Base-by-base conservation (phyloP, 2,329 filamentous ascomycete species). In the Paecilomyces formosus region DNA sequence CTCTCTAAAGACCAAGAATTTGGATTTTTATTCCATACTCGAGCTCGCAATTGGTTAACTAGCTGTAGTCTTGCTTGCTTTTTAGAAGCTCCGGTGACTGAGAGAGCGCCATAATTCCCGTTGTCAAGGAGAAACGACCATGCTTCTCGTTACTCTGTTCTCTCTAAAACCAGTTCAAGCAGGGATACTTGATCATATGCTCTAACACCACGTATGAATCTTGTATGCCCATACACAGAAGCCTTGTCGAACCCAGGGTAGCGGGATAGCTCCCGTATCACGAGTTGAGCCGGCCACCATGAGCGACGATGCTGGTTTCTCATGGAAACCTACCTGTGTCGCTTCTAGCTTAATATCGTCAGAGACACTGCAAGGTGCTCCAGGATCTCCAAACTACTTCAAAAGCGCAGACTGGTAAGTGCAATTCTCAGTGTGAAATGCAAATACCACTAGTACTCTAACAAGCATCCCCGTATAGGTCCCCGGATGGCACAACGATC, bases 401-500 rank as follows among this genome's bases (percentile, higher is more conserved):
- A 81, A 77, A 61, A 69, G 70, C 35, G 77, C 75, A 15, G 72
- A 79, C 65, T 81, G 77, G 77, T 78, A 65, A 60, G 69, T 55
- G 52, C 8, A 33, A 30, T 35, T n/a, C 24, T n/a, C 21, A 33
- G 12, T 39, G 8, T 15, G 45, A 53, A 21, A 30, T 31, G 45
- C 18, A 13, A 52, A 30, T 26, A 51, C 12, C 53, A 26, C 26
- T 31, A 30, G 35, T 64, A 22, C 59, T 33, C 51, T 57, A 35
- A 58, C 53, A 50, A 26, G 55, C 3, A 30, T 18, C 54, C 28
- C 5, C 18, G 15, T 45, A 53, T 57, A 78, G 79, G 78, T 75
- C 79, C 7, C 73, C 81, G 15, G 84, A 87, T 67, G 84, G 84
- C 6, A 85, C 81, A 1, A 80, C 78, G 22, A 66, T 87, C 24